These are phyloP conservation scores for Neophaeococcomyces aloes DNA, from an alignment of 2,329 filamentous ascomycete genomes.

Conservation along the genomic window DNA sequence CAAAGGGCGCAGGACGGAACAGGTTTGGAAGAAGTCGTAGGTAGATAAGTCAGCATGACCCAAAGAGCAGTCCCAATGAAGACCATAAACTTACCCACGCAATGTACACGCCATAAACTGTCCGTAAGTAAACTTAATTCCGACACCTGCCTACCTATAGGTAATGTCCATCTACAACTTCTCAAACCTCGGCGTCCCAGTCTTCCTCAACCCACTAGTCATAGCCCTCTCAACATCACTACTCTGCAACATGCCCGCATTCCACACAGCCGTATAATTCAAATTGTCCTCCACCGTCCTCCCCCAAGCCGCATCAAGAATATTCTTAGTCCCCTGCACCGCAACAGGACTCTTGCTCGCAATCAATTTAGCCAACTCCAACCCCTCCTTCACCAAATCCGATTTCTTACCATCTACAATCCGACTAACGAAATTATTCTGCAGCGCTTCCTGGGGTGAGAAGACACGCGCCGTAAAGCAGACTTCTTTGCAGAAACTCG, in stretches of 20 bases:
- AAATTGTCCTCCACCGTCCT: conserved; percentile 69
- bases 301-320: conserved; percentile 73
- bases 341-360: conserved; percentile 79
- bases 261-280: conserved; percentile 80
- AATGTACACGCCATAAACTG: too few species aligned
- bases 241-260: conserved; percentile 70
- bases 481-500: conserved; percentile 41
- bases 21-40: conserved; percentile 26
- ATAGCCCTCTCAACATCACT: conserved; percentile 65
- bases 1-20: conserved; percentile 26
- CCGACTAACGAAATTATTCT: conserved; percentile 35
- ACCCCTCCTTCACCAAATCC: conserved; percentile 50
- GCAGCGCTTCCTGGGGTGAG: conserved; percentile 34
- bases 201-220: conserved; percentile 65
- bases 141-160: too few species aligned
- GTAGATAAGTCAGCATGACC: not conserved
- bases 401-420: conserved; percentile 42
- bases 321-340: conserved; percentile 76
- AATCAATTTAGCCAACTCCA: conserved; percentile 55
- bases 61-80: too few species aligned
- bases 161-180: conserved; percentile 55
- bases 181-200: conserved; percentile 62
- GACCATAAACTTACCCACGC: too few species aligned
- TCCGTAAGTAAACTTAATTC: too few species aligned
- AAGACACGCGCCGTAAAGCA: conserved; percentile 35